Evolutionary conservation across 2,329 filamentous ascomycete genomes (phyloP), one percentile per base, ranked within the genome.

Genomic region (Colletotrichum liaoningense): DNA sequence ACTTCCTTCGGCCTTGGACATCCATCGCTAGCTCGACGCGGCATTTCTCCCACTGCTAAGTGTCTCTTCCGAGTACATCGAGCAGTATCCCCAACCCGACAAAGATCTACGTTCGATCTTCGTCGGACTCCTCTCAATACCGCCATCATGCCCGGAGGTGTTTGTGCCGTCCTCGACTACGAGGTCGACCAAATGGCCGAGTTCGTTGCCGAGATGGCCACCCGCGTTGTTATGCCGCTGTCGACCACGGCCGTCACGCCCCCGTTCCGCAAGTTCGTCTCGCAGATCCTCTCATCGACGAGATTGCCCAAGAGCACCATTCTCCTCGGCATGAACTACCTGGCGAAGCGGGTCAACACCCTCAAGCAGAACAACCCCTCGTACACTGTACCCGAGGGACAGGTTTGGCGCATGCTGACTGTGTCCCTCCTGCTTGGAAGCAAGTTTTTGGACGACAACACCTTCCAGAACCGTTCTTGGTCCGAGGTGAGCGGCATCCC

Each of bases 401-500:
- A 97, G 80, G 89, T 97, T 67, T 97, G 96, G 88, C 93, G 95
- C 74, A 93, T 97, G 86, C 88, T 98, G 76, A 97, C 95, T 7
- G 93, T 96, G 49, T 91, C 93, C 8, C 86, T 98, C 70, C 89
- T 98, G 64, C 88, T 98, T 66, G 95, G 95, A 73, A 97, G 95
- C 90, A 98, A 98, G 86, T 98, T 98, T 79, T 87, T 98, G 77
- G 95, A 98, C 79, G 95, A 98, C 87, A 98, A 98, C 84, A 98
- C 95, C 6, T 98, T 98, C 84, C 95, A 98, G 88, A 98, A 98
- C 85, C 93, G 94, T 68, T 98, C 95, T 1, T 98, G 95, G 95
- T 94, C 95, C 5, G 95, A 98, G 80, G 95, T 98, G 65, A 98
- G 95, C 83, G 94, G 94, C 74, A 97, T 98, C 77, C 88, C 92